phyloP scores from a whole-genome alignment of 1,284 basidiomycete species.

The Sphagnurus paluster region DNA sequence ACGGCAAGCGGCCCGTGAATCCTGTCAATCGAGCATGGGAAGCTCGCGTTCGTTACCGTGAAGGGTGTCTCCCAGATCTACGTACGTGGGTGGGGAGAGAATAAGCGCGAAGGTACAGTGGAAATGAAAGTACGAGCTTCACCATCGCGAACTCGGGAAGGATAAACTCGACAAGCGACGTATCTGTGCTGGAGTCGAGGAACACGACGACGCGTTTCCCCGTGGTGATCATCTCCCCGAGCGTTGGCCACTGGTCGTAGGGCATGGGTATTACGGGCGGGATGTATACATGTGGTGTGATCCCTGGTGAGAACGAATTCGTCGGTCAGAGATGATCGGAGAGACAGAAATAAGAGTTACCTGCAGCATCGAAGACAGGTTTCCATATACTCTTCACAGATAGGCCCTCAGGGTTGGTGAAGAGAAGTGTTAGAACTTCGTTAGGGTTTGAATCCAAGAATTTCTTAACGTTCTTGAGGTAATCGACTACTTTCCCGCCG shows the following conservation, averaged over 20 bases:
- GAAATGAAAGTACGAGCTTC: too few species aligned
- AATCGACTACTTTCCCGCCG: conserved; percentile 11
- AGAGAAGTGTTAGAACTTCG: conserved; percentile 71
- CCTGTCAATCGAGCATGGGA: conserved; percentile 74
- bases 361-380: conserved; percentile 53
- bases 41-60: conserved; percentile 57
- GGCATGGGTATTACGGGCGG: conserved; percentile 54
- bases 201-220: conserved; percentile 74
- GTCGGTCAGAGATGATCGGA: conserved; percentile 11
- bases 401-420: conserved; percentile 69
- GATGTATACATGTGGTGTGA: conserved; percentile 57
- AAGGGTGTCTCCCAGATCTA: conserved; percentile 76
- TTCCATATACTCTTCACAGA: conserved; percentile 50
- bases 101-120: too few species aligned
- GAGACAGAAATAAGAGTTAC: conserved; percentile 16
- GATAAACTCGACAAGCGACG: conserved; percentile 52
- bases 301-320: conserved; percentile 45
- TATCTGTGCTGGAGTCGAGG: conserved; percentile 56
- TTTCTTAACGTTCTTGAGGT: conserved; percentile 14
- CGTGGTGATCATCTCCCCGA: conserved; percentile 64
- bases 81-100: conserved; percentile 8
- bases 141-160: conserved; percentile 65
- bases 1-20: conserved; percentile 47
- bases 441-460: conserved; percentile 73
- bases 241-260: conserved; percentile 70